phyloP scores from a whole-genome alignment of 2,329 filamentous ascomycete species.

The Monosporascus ibericus region DNA sequence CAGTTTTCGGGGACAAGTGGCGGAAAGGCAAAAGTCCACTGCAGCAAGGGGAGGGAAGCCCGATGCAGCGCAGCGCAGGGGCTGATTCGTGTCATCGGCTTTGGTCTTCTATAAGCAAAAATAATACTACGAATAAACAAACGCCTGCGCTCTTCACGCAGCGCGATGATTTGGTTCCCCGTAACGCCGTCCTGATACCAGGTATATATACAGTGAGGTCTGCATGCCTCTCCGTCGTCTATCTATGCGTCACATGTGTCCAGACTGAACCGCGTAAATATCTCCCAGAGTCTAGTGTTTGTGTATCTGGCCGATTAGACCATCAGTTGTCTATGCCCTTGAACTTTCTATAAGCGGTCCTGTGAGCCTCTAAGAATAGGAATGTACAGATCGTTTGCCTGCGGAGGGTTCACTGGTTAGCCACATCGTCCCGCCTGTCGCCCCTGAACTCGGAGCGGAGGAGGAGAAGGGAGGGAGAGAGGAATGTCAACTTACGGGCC shows the following conservation, averaged over 20 bases:
- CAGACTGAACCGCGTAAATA: neutral
- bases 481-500: constrained; percentile 46
- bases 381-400: constrained; percentile 84
- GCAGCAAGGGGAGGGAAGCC: no score
- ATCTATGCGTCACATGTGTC: neutral
- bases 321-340: constrained; percentile 33
- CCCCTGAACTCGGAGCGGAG: neutral
- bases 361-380: constrained; percentile 80
- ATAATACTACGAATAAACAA: no score
- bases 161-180: neutral
- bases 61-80: no score
- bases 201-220: neutral
- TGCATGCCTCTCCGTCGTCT: neutral
- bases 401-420: neutral
- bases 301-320: neutral
- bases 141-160: no score
- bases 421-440: neutral
- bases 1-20: no score
- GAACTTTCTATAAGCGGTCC: constrained; percentile 63
- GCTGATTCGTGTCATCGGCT: no score
- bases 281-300: neutral
- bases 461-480: neutral
- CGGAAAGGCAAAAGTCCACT: no score
- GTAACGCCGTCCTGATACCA: neutral
- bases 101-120: no score